These are phyloP conservation scores for Jatropha podagrica DNA, from an alignment of 441 rosid species.

Conservation along the genomic window DNA sequence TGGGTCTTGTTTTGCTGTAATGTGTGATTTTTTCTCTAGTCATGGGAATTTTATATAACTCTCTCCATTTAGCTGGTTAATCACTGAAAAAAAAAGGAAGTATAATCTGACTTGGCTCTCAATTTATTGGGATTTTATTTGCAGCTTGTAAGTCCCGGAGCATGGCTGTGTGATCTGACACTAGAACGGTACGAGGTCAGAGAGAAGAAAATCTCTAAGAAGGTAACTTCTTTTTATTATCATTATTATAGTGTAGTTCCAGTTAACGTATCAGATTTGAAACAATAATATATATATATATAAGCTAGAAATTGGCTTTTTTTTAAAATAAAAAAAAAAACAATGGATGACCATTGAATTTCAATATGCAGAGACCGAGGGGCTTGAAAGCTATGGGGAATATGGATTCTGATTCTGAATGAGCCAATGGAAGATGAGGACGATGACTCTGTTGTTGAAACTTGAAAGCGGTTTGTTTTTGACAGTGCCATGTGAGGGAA, in stretches of 20 bases:
- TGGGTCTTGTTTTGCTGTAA: no score
- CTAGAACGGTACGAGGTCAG: slow-evolving; percentile 72
- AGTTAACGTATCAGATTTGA: no score
- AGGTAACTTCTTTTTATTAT: slow-evolving; percentile 35
- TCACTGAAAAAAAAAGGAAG: no score
- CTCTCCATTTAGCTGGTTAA: no score
- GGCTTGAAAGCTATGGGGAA: slow-evolving; percentile 73
- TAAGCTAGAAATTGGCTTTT: no score
- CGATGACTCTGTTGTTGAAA: not conserved
- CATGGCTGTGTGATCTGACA: slow-evolving; percentile 76
- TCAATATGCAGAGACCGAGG: slow-evolving; percentile 57
- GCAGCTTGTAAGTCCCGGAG: slow-evolving; percentile 71
- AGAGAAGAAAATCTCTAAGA: slow-evolving; percentile 72
- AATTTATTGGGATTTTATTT: not conserved
- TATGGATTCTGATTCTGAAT: slow-evolving; percentile 63
- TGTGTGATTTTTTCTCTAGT: no score
- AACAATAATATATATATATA: no score
- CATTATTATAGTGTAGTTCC: not conserved
- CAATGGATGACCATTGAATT: not conserved
- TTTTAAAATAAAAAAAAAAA: no score
- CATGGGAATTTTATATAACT: no score
- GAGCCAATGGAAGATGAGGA: not conserved
- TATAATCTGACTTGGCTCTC: not conserved
- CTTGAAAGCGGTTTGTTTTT: not conserved
- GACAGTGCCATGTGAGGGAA: not conserved